phyloP scores from a whole-genome alignment of 179 eudicot genomes.

The Sideroxylon spinosum region DNA sequence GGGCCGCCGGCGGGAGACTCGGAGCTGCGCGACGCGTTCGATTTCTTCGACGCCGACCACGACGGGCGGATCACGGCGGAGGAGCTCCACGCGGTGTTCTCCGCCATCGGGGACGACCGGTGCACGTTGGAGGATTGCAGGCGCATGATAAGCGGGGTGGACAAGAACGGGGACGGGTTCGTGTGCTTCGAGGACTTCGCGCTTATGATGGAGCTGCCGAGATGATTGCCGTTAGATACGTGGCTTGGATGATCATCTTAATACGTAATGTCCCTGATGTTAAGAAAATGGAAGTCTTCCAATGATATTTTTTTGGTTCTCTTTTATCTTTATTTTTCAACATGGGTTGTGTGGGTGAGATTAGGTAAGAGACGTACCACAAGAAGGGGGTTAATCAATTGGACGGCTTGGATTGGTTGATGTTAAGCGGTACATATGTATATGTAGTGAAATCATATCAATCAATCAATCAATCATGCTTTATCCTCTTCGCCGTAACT shows the following conservation, averaged over 20 bases:
- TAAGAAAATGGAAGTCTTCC: not conserved
- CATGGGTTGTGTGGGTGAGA: not conserved
- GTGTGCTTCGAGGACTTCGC: conserved; percentile 59
- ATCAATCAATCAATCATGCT: no score
- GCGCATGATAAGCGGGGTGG: conserved; percentile 61
- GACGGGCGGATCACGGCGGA: conserved; percentile 75
- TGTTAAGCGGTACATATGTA: not conserved
- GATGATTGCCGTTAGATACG: conserved; percentile 6
- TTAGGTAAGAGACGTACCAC: not conserved
- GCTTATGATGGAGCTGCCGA: conserved; percentile 45
- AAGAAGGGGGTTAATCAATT: not conserved
- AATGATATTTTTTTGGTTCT: not conserved
- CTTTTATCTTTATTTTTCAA: not conserved
- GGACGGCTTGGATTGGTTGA: conserved; percentile 6
- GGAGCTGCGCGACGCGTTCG: conserved; percentile 57
- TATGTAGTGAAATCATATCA: no score
- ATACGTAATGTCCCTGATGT: not conserved
- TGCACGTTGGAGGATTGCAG: conserved; percentile 72
- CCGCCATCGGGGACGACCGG: conserved; percentile 48
- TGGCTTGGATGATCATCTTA: not conserved
- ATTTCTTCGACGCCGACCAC: conserved; percentile 60
- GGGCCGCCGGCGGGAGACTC: conserved; percentile 43
- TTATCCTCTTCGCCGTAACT: no score
- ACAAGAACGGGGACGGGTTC: conserved; percentile 47
- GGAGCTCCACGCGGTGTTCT: conserved; percentile 52